phyloP scores from a whole-genome alignment of 2,329 filamentous ascomycete genomes.

The Pseudopyricularia javanii region DNA sequence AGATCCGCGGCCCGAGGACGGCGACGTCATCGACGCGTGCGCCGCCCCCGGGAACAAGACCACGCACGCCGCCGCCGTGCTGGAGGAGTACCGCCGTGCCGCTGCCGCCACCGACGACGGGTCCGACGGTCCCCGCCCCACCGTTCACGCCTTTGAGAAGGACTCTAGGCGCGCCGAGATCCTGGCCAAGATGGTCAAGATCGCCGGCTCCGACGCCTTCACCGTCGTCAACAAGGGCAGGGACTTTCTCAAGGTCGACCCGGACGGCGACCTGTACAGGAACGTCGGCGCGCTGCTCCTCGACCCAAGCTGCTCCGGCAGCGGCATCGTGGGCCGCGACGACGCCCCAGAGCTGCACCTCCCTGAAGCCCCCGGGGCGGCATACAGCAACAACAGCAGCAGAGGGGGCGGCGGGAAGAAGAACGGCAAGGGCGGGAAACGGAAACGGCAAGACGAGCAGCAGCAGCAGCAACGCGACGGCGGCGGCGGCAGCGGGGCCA shows the following conservation, averaged over 20 bases:
- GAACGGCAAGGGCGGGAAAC: constrained; percentile 23
- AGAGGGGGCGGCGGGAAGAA: constrained; percentile 7
- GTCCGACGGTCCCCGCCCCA: neutral
- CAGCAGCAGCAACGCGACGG: constrained; percentile 4
- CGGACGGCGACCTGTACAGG: constrained; percentile 44
- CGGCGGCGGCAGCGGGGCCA: neutral
- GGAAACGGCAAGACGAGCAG: constrained; percentile 28
- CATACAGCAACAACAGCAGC: constrained; percentile 1
- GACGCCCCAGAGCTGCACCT: constrained; percentile 60
- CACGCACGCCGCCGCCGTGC: constrained; percentile 74
- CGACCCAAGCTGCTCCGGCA: constrained; percentile 92
- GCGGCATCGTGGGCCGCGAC: constrained; percentile 83
- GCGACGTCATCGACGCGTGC: constrained; percentile 82
- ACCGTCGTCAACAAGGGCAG: constrained; percentile 60
- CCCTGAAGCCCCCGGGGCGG: constrained; percentile 18
- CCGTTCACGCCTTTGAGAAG: constrained; percentile 56
- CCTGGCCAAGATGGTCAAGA: constrained; percentile 71
- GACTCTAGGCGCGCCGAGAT: constrained; percentile 60
- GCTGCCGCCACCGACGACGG: neutral
- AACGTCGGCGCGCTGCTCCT: constrained; percentile 74
- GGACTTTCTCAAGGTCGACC: constrained; percentile 73
- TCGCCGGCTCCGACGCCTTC: constrained; percentile 56
- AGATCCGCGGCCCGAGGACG: constrained; percentile 51
- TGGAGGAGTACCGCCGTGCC: constrained; percentile 28
- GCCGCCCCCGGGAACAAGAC: constrained; percentile 97